phyloP scores from a whole-genome alignment of 306 rosid species.

The Crotalaria pallida region DNA sequence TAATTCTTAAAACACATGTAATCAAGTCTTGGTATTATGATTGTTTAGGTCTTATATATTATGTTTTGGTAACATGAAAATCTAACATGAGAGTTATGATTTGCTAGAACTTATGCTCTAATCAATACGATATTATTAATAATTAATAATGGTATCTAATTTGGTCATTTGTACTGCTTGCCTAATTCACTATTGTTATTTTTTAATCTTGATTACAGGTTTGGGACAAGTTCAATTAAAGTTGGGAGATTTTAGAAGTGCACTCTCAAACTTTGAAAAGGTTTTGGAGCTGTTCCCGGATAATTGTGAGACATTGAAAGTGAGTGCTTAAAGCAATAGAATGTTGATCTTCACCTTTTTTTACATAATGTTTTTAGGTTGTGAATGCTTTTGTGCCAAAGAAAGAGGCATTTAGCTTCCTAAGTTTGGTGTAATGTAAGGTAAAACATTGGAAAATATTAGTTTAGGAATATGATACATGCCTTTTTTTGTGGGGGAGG shows the following conservation, averaged over 20 bases:
- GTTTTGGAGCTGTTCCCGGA: constrained; percentile 88
- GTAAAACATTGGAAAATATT: constrained; percentile 13
- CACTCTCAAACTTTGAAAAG: constrained; percentile 84
- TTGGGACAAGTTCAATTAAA: constrained; percentile 96
- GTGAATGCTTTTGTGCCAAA: neutral
- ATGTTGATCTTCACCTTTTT: neutral
- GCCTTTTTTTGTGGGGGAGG: constrained; percentile 1
- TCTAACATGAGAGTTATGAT: constrained; percentile 15
- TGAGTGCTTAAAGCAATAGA: constrained; percentile 38
- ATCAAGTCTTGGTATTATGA: constrained; percentile 19
- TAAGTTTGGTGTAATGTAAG: constrained; percentile 8
- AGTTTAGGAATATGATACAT: neutral
- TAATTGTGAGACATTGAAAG: constrained; percentile 90
- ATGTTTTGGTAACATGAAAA: constrained; percentile 10
- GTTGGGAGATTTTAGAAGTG: constrained; percentile 93
- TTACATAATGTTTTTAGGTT: neutral
- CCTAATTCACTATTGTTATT: constrained; percentile 16
- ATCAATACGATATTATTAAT: neutral
- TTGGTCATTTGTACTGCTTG: neutral
- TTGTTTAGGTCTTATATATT: constrained; percentile 5
- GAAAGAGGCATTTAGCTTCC: neutral
- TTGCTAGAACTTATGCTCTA: constrained; percentile 5
- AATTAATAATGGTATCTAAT: neutral
- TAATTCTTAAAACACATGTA: neutral
- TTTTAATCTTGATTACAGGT: constrained; percentile 46